phyloP scores from a whole-genome alignment of 352 stramenopile genomes.

The Phytopythium sindhum region DNA sequence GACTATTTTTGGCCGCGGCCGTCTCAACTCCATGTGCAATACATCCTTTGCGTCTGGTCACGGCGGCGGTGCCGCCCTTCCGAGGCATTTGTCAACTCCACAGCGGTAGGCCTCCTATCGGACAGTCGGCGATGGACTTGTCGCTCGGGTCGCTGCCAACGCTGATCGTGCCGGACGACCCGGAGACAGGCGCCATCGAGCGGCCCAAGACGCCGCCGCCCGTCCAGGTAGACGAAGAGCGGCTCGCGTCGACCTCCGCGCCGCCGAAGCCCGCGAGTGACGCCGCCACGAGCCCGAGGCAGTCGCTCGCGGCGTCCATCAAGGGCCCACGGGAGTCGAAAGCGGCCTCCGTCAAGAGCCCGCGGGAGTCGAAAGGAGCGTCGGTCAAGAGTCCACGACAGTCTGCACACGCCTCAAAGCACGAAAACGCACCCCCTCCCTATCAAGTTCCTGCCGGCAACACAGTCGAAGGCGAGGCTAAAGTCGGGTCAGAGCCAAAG shows the following conservation, averaged over 20 bases:
- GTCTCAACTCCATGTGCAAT: not conserved
- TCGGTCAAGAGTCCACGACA: not conserved
- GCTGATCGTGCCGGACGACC: conserved; percentile 70
- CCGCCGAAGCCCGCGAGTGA: not conserved
- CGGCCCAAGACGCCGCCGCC: conserved; percentile 52
- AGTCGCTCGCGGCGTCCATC: not conserved
- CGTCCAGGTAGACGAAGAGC: conserved; percentile 30
- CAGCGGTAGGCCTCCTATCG: too few species aligned
- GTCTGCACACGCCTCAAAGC: not conserved
- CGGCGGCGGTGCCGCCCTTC: too few species aligned
- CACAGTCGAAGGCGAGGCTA: not conserved
- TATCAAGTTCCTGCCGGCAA: not conserved
- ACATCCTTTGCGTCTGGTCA: not conserved
- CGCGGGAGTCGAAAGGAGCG: not conserved
- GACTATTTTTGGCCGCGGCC: not conserved
- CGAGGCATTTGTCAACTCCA: too few species aligned
- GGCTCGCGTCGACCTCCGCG: conserved; percentile 7
- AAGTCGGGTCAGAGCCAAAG: not conserved
- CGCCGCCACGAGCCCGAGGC: conserved; percentile 1
- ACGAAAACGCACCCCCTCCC: not conserved
- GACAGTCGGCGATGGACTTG: not conserved
- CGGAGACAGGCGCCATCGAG: conserved; percentile 58
- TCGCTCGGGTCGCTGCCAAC: conserved; percentile 32
- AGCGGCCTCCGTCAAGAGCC: not conserved
- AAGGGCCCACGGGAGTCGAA: not conserved